A percentile compares a stretch with the other conserved stretches of the same genome.
These are phyloP conservation scores for Cryptococcus neoformans DNA, from an alignment of 1,284 basidiomycete genomes.

Conservation along the genomic window DNA sequence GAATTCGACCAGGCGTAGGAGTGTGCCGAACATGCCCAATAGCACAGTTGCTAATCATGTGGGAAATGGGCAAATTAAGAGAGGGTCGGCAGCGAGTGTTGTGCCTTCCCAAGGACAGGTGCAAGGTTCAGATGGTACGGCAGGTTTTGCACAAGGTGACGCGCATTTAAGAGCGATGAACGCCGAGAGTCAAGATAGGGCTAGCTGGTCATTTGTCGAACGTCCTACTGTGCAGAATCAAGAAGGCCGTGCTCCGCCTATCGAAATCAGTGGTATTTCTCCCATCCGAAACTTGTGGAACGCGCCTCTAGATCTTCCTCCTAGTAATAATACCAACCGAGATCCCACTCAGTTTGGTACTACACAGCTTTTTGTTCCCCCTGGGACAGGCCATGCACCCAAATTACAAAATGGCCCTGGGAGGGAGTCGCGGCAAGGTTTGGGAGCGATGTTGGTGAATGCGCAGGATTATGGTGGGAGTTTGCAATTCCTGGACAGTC, in stretches of 20 bases:
- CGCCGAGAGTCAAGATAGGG: neutral
- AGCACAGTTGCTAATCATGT: neutral
- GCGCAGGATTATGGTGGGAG: neutral
- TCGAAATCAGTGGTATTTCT: neutral
- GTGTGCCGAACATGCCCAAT: neutral
- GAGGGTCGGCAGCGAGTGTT: neutral
- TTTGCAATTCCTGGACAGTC: neutral
- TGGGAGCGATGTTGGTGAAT: neutral
- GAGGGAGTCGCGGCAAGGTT: too few species aligned
- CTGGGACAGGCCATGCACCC: neutral
- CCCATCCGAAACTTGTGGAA: neutral
- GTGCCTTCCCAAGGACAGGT: neutral
- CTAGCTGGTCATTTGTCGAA: slow-evolving; percentile 8
- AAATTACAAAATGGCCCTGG: too few species aligned
- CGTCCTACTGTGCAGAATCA: neutral
- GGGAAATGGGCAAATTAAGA: neutral
- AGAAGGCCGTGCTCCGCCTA: neutral
- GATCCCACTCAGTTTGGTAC: neutral
- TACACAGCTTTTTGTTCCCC: neutral
- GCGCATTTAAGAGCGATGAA: slow-evolving; percentile 5
- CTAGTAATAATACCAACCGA: neutral
- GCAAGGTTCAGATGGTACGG: neutral
- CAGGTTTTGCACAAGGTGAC: neutral
- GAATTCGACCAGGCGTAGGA: slow-evolving; percentile 12
- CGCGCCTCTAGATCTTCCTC: neutral